Conservation (phyloP, 1,284 basidiomycete genomes). For the Puccinia coronata region DNA sequence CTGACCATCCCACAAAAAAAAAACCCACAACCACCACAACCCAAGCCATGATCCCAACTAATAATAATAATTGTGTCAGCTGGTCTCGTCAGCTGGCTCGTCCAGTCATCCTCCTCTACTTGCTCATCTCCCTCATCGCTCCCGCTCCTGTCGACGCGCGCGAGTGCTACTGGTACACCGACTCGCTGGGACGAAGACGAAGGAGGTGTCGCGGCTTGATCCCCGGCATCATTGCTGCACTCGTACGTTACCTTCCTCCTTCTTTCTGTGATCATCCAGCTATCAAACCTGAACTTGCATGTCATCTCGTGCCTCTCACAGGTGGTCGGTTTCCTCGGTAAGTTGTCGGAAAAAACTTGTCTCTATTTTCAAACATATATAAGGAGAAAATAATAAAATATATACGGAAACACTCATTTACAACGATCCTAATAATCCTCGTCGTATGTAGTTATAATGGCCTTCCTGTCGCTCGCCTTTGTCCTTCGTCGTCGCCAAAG, state of each 20-base stretch:
- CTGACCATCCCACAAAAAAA: too few species aligned
- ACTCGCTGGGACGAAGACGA: conserved; percentile 25
- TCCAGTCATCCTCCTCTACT: conserved; percentile 6
- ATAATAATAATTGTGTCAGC: too few species aligned
- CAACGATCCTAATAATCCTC: too few species aligned
- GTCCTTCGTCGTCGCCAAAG: conserved; percentile 16
- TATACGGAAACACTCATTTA: too few species aligned
- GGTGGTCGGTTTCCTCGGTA: conserved; percentile 29
- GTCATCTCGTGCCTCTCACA: not conserved
- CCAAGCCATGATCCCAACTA: too few species aligned
- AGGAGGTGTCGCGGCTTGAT: conserved; percentile 31
- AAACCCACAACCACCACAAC: too few species aligned
- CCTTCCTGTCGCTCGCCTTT: conserved; percentile 16
- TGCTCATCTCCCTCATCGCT: not conserved
- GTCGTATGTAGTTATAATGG: conserved; percentile 23
- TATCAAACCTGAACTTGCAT: not conserved
- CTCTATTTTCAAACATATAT: too few species aligned
- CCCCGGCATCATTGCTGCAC: conserved; percentile 29
- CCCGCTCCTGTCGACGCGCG: conserved; percentile 1
- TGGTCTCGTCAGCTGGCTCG: not conserved
- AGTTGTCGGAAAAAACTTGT: too few species aligned
- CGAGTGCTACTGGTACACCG: conserved; percentile 33
- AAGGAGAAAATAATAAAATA: too few species aligned
- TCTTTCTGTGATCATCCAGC: not conserved
- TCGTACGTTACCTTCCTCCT: conserved; percentile 27